phyloP scores from a whole-genome alignment of 2,329 filamentous ascomycete species.

The Apiospora sp. region DNA sequence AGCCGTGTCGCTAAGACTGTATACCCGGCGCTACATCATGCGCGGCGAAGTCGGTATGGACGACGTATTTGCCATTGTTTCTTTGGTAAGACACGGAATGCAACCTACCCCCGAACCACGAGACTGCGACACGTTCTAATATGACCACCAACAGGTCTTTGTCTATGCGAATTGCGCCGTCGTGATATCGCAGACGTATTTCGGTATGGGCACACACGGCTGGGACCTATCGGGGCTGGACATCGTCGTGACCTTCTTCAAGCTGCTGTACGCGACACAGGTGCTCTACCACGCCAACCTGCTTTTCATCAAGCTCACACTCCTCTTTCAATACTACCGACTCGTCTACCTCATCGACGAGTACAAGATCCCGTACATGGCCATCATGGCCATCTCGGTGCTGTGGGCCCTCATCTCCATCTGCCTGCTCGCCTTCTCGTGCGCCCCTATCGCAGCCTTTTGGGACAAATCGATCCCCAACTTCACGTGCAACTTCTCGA shows the following conservation, averaged over 20 bases:
- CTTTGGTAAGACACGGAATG: background rate
- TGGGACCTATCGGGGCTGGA: background rate
- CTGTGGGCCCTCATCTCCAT: constrained; percentile 15
- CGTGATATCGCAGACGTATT: background rate
- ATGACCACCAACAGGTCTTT: background rate
- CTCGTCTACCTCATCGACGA: constrained; percentile 11
- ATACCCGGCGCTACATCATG: constrained; percentile 10
- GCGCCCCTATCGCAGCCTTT: background rate
- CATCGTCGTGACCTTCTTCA: background rate
- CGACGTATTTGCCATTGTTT: constrained; percentile 7
- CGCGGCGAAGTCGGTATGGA: background rate
- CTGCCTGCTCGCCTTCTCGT: constrained; percentile 1
- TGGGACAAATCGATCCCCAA: constrained; percentile 6
- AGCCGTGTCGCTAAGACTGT: background rate
- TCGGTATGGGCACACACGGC: constrained; percentile 1
- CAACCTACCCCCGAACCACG: background rate
- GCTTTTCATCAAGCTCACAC: constrained; percentile 20
- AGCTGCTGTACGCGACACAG: constrained; percentile 4
- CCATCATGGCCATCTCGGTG: constrained; percentile 15
- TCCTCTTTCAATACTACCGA: constrained; percentile 20
- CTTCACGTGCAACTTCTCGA: background rate
- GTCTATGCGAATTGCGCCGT: background rate
- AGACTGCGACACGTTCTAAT: background rate
- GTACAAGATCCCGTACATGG: constrained; percentile 6
- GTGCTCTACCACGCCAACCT: constrained; percentile 10